These are phyloP conservation scores for Aspergillus texensis DNA, from an alignment of 2,329 filamentous ascomycete genomes.

Conservation along the genomic window DNA sequence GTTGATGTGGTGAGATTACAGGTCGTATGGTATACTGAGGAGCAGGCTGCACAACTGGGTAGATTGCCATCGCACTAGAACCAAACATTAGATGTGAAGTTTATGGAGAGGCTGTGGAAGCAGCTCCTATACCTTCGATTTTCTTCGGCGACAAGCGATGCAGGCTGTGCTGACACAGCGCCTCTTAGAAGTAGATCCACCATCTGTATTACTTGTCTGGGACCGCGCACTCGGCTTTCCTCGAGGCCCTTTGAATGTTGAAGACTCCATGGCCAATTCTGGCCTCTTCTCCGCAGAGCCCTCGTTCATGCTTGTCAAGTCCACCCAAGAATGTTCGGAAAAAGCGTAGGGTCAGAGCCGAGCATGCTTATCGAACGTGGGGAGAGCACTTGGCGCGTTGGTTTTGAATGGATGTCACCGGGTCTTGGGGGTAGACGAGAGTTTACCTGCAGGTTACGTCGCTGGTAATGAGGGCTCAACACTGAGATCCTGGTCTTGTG, in stretches of 20 bases:
- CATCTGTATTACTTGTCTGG: constrained; percentile 36
- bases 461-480: constrained; percentile 9
- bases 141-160: constrained; percentile 75
- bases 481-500: constrained; percentile 7
- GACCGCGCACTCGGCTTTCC: constrained; percentile 22
- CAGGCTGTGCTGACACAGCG: constrained; percentile 84
- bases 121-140: constrained; percentile 64
- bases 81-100: constrained; percentile 8
- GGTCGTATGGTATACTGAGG: constrained; percentile 74
- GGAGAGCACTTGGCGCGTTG: constrained; percentile 10
- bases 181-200: constrained; percentile 56
- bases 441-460: constrained; percentile 8
- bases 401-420: constrained; percentile 6
- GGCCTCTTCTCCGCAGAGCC: constrained; percentile 22
- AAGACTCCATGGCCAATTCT: constrained; percentile 15
- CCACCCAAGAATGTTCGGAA: constrained; percentile 26
- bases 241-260: constrained; percentile 17
- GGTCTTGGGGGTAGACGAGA: background rate
- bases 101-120: background rate
- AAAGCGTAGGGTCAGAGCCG: constrained; percentile 18
- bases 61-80: constrained; percentile 81
- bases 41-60: constrained; percentile 92
- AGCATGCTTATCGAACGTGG: constrained; percentile 25
- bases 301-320: constrained; percentile 31
- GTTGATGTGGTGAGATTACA: constrained; percentile 30